Percentiles rank a stretch among this genome's conserved stretches.
phyloP scores from a whole-genome alignment of 495 filamentous ascomycete species.

The Talaromyces liani region DNA sequence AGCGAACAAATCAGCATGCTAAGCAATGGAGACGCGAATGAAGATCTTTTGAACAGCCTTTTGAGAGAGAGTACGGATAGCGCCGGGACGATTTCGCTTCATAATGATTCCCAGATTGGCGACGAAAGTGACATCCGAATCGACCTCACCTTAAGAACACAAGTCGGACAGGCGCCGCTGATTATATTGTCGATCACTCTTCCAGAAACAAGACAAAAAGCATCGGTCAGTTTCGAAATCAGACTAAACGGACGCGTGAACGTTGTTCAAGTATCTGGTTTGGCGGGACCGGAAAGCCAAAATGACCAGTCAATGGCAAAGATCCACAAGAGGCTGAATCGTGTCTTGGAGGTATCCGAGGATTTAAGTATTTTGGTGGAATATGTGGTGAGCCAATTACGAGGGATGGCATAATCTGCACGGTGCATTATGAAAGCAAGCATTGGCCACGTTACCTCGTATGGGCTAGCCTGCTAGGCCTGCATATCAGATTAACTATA shows the following conservation, averaged over 20 bases:
- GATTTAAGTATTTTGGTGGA: slow-evolving; percentile 55
- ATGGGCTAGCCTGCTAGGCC: neutral
- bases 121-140: slow-evolving; percentile 27
- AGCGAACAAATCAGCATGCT: slow-evolving; percentile 16
- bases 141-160: slow-evolving; percentile 38
- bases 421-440: neutral
- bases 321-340: slow-evolving; percentile 29
- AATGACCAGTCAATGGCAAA: slow-evolving; percentile 18
- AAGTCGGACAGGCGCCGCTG: slow-evolving; percentile 35
- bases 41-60: slow-evolving; percentile 26
- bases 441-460: neutral
- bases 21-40: slow-evolving; percentile 36
- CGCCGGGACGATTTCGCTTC: neutral
- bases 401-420: neutral
- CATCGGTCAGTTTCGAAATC: slow-evolving; percentile 48
- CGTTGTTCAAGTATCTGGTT: slow-evolving; percentile 29
- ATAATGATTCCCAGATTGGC: neutral
- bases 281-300: slow-evolving; percentile 7
- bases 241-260: slow-evolving; percentile 53
- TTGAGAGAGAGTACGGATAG: slow-evolving; percentile 10
- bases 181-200: slow-evolving; percentile 36
- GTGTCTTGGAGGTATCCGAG: slow-evolving; percentile 37
- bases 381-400: slow-evolving; percentile 28
- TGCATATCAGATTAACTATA: neutral
- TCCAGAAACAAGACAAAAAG: slow-evolving; percentile 14